Percentiles rank a stretch among this genome's conserved stretches.
Evolutionary conservation across 495 filamentous ascomycete genomes (phyloP).

Genomic region (Tuber melanosporum): DNA sequence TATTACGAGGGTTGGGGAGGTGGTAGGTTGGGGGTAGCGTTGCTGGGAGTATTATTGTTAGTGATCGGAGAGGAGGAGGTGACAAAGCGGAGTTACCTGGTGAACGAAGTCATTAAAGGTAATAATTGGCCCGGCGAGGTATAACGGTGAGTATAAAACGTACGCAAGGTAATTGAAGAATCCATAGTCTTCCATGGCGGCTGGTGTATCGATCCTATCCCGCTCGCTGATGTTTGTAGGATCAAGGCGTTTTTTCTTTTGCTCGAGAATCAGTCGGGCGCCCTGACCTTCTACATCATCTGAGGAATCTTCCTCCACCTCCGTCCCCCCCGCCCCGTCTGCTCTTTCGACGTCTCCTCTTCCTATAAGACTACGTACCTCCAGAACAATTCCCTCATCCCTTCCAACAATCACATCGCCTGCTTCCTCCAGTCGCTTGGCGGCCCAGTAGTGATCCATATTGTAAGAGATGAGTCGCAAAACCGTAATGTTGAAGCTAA

Average conservation of each 20-base stretch:
- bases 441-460: constrained; percentile 91
- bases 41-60: constrained; percentile 58
- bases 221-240: constrained; percentile 74
- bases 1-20: constrained; percentile 56
- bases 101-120: constrained; percentile 98
- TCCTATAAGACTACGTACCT: constrained; percentile 57
- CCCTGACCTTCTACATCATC: constrained; percentile 15
- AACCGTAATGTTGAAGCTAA: constrained; percentile 95
- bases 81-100: constrained; percentile 54
- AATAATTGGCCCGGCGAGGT: constrained; percentile 84
- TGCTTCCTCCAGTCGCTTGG: constrained; percentile 51
- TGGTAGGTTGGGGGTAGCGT: constrained; percentile 61
- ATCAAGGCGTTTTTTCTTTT: constrained; percentile 98
- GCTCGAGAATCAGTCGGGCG: constrained; percentile 41
- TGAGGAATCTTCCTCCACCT: constrained; percentile 2
- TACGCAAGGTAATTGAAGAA: constrained; percentile 85
- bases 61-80: constrained; percentile 54
- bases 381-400: constrained; percentile 58
- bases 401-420: constrained; percentile 6
- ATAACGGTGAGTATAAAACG: constrained; percentile 82
- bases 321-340: not conserved
- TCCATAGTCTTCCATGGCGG: constrained; percentile 60
- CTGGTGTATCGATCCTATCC: constrained; percentile 73
- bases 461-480: constrained; percentile 93
- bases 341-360: constrained; percentile 27